Evolutionary conservation across 495 filamentous ascomycete species (phyloP), one percentile per base, ranked within the genome.

Genomic region (Penicillium malachiteum): DNA sequence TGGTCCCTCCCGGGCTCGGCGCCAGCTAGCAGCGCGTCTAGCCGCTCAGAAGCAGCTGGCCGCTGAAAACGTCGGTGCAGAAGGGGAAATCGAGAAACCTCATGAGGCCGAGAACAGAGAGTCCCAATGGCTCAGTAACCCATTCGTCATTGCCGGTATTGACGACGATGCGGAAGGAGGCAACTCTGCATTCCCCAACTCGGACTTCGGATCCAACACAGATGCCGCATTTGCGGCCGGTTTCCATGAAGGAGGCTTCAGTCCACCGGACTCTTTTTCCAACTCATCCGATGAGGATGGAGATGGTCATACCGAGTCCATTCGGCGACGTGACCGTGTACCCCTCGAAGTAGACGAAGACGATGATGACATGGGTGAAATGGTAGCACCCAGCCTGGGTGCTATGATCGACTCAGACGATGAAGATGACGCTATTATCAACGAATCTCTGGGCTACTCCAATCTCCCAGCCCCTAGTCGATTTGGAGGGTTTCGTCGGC

Each of bases 1-100:
- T 18, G 87, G 88, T 9, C 92, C 92, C 3, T 92, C 90, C 3
- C 83, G 92, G n/a, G 92, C 92, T 16, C 84, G 92, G 14, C 81
- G 90, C 16, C 92, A 95, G 70, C 79, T 96, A 14, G 91, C 90
- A 31, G 88, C 86, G 31, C 84, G 90, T 17, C 83, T 96, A 1
- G 91, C 91, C 12, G 80, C 88, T 62, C 89, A 91, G 57, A 87
- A 87, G 59, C 85, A 87, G 57, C 85, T 85, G 62, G 78, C 78
- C 9, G 67, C 70, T 10, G 72, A 71, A 43, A 68, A 63, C 7
- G 59, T 52, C 0, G 58, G 62, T 47, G 56, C 33, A 5, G 66
- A 67, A n/a, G 59, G 58, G 0, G 37, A 60, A 47, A 40, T 14
- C 3, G 18, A 39, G 34, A 45, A 26, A 32, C 11, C 30, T 6